Conservation (phyloP, 2,329 filamentous ascomycete species). For the Colletotrichum lupini region DNA sequence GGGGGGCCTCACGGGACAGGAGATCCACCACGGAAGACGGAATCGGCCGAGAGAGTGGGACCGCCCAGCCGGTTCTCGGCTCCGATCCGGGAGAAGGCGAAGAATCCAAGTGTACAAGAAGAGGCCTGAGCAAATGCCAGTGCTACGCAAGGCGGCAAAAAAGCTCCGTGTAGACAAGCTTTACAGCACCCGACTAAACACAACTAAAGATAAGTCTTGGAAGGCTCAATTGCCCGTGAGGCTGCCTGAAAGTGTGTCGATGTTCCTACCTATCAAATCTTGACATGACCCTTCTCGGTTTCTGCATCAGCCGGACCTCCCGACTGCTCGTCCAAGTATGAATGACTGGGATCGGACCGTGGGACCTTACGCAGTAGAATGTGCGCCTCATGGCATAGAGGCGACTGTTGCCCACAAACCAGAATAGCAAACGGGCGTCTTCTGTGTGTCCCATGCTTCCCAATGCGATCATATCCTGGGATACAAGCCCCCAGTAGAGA, state of each 20-base stretch:
- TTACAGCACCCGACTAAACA: neutral
- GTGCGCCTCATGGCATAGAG: slow-evolving; percentile 4
- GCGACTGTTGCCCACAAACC: neutral
- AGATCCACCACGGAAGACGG: neutral
- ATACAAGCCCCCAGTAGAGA: neutral
- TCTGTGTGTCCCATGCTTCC: neutral
- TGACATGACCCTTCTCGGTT: slow-evolving; percentile 1
- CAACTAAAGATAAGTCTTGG: neutral
- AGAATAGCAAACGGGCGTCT: slow-evolving; percentile 2
- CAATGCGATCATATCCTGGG: neutral
- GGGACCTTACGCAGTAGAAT: neutral
- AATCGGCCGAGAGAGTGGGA: slow-evolving; percentile 5
- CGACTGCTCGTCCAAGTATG: neutral
- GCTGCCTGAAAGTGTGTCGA: neutral
- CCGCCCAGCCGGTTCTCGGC: slow-evolving; percentile 1
- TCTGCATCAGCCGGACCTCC: neutral
- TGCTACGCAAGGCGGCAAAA: neutral
- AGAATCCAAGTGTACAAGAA: neutral
- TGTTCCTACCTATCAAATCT: neutral
- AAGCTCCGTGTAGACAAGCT: neutral
- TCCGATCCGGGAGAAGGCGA: neutral
- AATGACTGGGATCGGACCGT: neutral
- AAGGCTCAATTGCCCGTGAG: neutral
- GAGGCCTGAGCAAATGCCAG: neutral
- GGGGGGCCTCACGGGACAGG: neutral